Conservation (phyloP, 352 stramenopile species). For the Globisporangium carolinianum region DNA sequence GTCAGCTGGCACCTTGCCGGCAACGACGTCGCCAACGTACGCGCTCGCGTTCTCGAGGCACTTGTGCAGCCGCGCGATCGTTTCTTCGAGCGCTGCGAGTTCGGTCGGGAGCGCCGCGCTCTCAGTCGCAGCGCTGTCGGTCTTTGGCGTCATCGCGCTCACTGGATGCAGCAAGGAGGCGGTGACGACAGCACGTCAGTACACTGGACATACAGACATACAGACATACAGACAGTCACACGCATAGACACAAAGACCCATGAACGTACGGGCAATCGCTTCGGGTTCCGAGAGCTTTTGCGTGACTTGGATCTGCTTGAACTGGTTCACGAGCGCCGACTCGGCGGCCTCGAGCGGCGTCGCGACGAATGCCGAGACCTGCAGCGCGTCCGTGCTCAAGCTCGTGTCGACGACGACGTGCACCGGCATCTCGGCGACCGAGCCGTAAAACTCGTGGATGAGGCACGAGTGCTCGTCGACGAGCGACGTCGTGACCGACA, state of each 20-base stretch:
- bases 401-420: conserved; percentile 95
- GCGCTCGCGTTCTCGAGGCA: conserved; percentile 86
- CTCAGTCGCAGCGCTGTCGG: neutral
- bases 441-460: conserved; percentile 98
- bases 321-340: conserved; percentile 88
- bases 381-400: conserved; percentile 72
- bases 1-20: conserved; percentile 67
- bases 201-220: neutral
- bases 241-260: no score
- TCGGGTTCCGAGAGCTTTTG: conserved; percentile 92
- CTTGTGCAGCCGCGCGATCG: conserved; percentile 87
- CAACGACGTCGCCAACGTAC: conserved; percentile 91
- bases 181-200: conserved; percentile 2
- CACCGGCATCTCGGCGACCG: conserved; percentile 88
- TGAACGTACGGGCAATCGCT: conserved; percentile 87
- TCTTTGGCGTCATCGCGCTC: conserved; percentile 53
- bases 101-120: conserved; percentile 54
- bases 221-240: no score
- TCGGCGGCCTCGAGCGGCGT: conserved; percentile 88
- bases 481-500: conserved; percentile 41
- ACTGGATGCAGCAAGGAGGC: conserved; percentile 20
- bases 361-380: conserved; percentile 89
- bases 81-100: conserved; percentile 58
- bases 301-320: conserved; percentile 90
- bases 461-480: conserved; percentile 92